Evolutionary conservation across 2,329 filamentous ascomycete species (phyloP).

Genomic region (Lecanicillium sp.): DNA sequence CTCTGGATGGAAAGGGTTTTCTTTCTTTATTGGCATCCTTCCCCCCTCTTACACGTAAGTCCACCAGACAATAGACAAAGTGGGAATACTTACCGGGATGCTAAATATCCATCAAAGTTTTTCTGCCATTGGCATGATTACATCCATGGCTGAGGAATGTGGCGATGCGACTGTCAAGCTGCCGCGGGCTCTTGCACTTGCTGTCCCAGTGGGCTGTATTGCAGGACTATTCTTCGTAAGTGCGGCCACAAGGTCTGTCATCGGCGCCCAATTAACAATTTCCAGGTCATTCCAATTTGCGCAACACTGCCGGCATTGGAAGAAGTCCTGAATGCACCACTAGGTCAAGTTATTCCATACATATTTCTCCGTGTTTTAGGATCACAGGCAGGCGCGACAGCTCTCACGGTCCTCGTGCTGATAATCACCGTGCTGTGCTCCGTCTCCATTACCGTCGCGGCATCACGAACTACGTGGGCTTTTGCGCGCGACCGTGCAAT

Average conservation of each 20-base stretch:
- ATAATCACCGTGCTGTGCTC: constrained; percentile 51
- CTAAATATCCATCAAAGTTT: constrained; percentile 29
- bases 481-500: constrained; percentile 52
- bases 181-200: constrained; percentile 42
- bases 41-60: constrained; percentile 40
- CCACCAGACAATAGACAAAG: too few species aligned
- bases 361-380: constrained; percentile 46
- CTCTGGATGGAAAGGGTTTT: constrained; percentile 48
- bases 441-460: constrained; percentile 51
- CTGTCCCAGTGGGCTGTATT: constrained; percentile 44
- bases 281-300: constrained; percentile 27
- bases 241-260: constrained; percentile 3
- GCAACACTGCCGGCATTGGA: constrained; percentile 29
- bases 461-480: constrained; percentile 52
- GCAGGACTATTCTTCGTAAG: constrained; percentile 45
- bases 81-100: too few species aligned
- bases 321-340: constrained; percentile 37
- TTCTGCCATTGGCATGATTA: constrained; percentile 54
- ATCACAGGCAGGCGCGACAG: constrained; percentile 40
- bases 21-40: constrained; percentile 55
- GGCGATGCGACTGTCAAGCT: constrained; percentile 42
- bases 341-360: constrained; percentile 46
- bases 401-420: constrained; percentile 43
- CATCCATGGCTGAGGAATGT: constrained; percentile 55
- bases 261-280: too few species aligned